Percentiles rank a stretch among this genome's conserved stretches.
Conservation (phyloP, 345 rosid genomes). For the Citrus glauca region DNA sequence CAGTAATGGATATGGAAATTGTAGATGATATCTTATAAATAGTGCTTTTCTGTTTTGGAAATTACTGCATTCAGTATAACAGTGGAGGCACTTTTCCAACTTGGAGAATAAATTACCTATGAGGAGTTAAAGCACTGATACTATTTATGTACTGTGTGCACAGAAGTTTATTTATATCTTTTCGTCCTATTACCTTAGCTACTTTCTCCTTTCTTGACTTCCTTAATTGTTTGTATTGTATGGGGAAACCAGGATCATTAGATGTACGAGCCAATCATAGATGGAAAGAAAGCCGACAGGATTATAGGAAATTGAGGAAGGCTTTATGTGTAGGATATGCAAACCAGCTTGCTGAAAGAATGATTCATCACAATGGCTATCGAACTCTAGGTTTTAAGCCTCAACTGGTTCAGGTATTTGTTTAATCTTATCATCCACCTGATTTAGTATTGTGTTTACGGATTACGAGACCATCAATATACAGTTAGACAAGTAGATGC, state of each 20-base stretch:
- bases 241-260: slow-evolving; percentile 51
- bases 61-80: not conserved
- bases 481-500: not conserved
- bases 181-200: not conserved
- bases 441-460: not conserved
- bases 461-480: not conserved
- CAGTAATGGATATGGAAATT: not conserved
- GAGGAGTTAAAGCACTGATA: not conserved
- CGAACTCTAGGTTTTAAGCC: slow-evolving; percentile 70
- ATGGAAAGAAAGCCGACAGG: slow-evolving; percentile 38
- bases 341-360: slow-evolving; percentile 81
- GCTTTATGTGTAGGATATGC: slow-evolving; percentile 87
- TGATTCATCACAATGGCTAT: slow-evolving; percentile 86
- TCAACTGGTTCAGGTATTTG: slow-evolving; percentile 78
- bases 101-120: not conserved
- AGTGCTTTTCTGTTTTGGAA: not conserved
- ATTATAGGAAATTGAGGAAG: slow-evolving; percentile 74
- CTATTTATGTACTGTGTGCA: not conserved
- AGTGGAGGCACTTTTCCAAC: not conserved
- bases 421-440: slow-evolving; percentile 1
- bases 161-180: not conserved
- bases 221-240: not conserved
- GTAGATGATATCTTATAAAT: not conserved
- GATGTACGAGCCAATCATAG: slow-evolving; percentile 57
- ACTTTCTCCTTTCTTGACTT: not conserved